These are phyloP conservation scores for Colletotrichum sp. DNA, from an alignment of 2,329 filamentous ascomycete species.

Conservation along the genomic window DNA sequence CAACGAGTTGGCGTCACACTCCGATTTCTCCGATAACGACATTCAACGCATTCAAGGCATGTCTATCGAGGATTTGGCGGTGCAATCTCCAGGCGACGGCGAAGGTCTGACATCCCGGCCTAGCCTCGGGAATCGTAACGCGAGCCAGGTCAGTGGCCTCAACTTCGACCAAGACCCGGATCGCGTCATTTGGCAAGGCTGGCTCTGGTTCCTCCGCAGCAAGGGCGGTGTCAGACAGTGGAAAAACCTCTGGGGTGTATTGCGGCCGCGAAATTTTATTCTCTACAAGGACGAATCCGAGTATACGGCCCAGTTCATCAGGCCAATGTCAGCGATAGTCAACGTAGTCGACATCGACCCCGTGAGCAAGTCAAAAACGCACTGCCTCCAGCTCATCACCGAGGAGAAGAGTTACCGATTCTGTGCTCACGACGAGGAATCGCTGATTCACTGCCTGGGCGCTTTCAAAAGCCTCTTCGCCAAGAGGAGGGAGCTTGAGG, in stretches of 20 bases:
- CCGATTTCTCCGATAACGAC: slow-evolving; percentile 82
- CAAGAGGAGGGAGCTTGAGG: slow-evolving; percentile 69
- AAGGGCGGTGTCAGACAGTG: slow-evolving; percentile 87
- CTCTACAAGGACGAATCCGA: slow-evolving; percentile 94
- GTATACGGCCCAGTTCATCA: slow-evolving; percentile 84
- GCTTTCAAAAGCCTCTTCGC: slow-evolving; percentile 87
- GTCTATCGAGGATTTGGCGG: slow-evolving; percentile 56
- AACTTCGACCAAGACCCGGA: slow-evolving; percentile 72
- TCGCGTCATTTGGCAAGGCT: slow-evolving; percentile 92
- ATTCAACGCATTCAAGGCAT: slow-evolving; percentile 51
- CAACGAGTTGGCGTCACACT: slow-evolving; percentile 78
- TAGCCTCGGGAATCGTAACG: slow-evolving; percentile 53
- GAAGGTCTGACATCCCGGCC: slow-evolving; percentile 26
- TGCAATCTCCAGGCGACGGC: slow-evolving; percentile 37
- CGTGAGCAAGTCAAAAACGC: slow-evolving; percentile 80
- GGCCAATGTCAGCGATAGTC: slow-evolving; percentile 80
- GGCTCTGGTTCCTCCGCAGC: slow-evolving; percentile 83
- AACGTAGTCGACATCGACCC: slow-evolving; percentile 94
- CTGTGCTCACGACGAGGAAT: slow-evolving; percentile 80
- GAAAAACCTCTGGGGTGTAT: slow-evolving; percentile 93
- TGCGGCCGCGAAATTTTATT: slow-evolving; percentile 83
- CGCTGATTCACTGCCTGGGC: slow-evolving; percentile 82
- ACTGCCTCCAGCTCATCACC: slow-evolving; percentile 91
- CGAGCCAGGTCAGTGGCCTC: slow-evolving; percentile 67
- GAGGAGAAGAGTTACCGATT: slow-evolving; percentile 87